Percentiles rank a stretch among this genome's conserved stretches.
phyloP scores from a whole-genome alignment of 805 yeast genomes.

The Hanseniaspora guilliermondii region DNA sequence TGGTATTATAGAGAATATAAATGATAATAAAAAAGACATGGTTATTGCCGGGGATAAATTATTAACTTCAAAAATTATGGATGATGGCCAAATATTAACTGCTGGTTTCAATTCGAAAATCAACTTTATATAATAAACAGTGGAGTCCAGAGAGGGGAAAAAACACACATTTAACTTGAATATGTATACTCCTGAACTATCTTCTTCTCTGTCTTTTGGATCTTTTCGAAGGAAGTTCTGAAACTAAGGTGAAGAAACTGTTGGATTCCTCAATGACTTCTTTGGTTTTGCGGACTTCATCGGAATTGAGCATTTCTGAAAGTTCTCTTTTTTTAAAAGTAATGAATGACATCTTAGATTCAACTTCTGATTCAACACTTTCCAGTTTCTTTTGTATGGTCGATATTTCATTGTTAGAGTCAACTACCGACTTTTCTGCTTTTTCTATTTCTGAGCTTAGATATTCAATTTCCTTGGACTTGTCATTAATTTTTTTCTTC shows the following conservation, averaged over 20 bases:
- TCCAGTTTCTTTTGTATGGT: slow-evolving; percentile 15
- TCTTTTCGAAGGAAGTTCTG: slow-evolving; percentile 5
- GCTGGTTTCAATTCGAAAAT: slow-evolving; percentile 8
- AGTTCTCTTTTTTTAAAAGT: background rate
- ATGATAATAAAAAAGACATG: background rate
- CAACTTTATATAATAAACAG: background rate
- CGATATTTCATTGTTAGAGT: slow-evolving; percentile 30
- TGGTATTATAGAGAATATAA: background rate
- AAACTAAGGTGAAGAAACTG: background rate
- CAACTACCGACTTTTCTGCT: slow-evolving; percentile 39
- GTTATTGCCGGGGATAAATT: slow-evolving; percentile 1
- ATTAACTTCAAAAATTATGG: background rate
- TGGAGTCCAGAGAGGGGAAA: no score
- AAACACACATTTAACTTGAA: no score
- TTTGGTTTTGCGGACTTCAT: background rate
- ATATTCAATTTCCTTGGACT: slow-evolving; percentile 49
- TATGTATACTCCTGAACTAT: background rate
- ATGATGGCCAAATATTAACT: background rate
- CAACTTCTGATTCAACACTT: slow-evolving; percentile 17
- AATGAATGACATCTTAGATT: background rate
- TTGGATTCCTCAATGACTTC: background rate
- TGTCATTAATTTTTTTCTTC: slow-evolving; percentile 34
- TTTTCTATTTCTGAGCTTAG: slow-evolving; percentile 47
- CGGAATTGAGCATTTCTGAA: background rate
- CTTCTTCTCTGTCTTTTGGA: slow-evolving; percentile 13